A percentile compares a stretch with the other conserved stretches of the same genome.
phyloP scores from a whole-genome alignment of 192 early-diverging fungal species.

The Coemansia sp. region DNA sequence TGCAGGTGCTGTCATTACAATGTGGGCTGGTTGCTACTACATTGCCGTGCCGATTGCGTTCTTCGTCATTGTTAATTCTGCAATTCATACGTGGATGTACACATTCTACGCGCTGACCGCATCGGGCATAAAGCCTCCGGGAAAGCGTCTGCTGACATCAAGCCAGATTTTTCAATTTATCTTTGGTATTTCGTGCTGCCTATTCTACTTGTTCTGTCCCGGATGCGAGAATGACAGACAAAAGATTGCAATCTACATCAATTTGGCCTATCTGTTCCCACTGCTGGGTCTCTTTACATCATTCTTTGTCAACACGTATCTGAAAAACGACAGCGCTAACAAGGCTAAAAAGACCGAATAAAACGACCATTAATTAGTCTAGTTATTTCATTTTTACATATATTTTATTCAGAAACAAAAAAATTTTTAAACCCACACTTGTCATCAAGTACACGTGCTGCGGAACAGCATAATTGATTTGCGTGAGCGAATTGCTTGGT shows the following conservation, averaged over 20 bases:
- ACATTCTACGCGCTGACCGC: conserved; percentile 76
- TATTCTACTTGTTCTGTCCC: conserved; percentile 67
- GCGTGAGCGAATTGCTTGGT: too few species aligned
- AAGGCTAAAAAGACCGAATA: conserved; percentile 6
- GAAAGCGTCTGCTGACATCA: conserved; percentile 77
- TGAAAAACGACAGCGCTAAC: conserved; percentile 2
- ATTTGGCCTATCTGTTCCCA: conserved; percentile 73
- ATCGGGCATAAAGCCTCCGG: conserved; percentile 70
- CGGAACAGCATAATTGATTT: too few species aligned
- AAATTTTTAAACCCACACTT: background rate
- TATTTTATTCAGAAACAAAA: background rate
- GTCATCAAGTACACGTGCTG: background rate
- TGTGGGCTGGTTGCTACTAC: conserved; percentile 81
- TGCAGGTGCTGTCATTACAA: conserved; percentile 84
- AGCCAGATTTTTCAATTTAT: conserved; percentile 89
- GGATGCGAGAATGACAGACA: conserved; percentile 63
- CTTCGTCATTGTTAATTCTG: conserved; percentile 78
- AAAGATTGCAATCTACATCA: conserved; percentile 66
- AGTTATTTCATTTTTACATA: too few species aligned
- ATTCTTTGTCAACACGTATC: conserved; percentile 74
- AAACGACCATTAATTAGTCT: too few species aligned
- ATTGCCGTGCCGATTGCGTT: conserved; percentile 80
- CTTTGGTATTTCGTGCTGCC: conserved; percentile 67
- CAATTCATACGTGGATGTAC: conserved; percentile 91
- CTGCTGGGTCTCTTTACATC: conserved; percentile 77